phyloP scores from a whole-genome alignment of 257 asterid genomes.

The Solanum dulcamara region DNA sequence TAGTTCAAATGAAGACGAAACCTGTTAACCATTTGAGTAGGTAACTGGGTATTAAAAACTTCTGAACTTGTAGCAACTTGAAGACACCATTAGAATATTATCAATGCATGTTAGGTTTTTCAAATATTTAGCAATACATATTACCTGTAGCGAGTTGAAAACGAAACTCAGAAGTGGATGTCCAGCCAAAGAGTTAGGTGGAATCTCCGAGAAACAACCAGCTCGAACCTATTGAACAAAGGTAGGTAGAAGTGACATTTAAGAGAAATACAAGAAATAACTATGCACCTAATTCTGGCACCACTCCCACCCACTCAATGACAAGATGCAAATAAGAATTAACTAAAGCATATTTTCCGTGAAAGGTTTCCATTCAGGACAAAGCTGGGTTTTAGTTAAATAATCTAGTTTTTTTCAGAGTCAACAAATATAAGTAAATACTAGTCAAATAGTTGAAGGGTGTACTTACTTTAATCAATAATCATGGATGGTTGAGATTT shows the following conservation, averaged over 20 bases:
- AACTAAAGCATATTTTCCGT: neutral
- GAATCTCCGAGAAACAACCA: constrained; percentile 77
- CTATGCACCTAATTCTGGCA: neutral
- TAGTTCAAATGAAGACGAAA: constrained; percentile 60
- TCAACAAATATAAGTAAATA: neutral
- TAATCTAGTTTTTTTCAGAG: neutral
- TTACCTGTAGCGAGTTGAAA: constrained; percentile 72
- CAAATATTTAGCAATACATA: neutral
- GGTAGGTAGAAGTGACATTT: constrained; percentile 8
- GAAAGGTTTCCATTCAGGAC: neutral
- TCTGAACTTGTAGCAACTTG: neutral
- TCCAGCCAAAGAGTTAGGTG: constrained; percentile 46
- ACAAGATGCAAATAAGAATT: neutral
- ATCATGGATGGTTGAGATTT: neutral
- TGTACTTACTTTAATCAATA: neutral
- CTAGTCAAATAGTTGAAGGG: neutral
- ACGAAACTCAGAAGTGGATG: constrained; percentile 67
- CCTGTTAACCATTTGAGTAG: constrained; percentile 25
- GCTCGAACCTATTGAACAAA: constrained; percentile 62
- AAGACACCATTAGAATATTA: neutral
- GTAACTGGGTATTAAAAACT: neutral
- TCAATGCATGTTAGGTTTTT: neutral
- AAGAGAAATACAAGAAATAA: neutral
- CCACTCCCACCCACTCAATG: neutral
- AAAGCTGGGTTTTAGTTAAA: neutral